Evolutionary conservation across 1,139 yeast species (phyloP), one percentile per base, ranked within the genome.

Genomic region (Candida buenavistaensis): DNA sequence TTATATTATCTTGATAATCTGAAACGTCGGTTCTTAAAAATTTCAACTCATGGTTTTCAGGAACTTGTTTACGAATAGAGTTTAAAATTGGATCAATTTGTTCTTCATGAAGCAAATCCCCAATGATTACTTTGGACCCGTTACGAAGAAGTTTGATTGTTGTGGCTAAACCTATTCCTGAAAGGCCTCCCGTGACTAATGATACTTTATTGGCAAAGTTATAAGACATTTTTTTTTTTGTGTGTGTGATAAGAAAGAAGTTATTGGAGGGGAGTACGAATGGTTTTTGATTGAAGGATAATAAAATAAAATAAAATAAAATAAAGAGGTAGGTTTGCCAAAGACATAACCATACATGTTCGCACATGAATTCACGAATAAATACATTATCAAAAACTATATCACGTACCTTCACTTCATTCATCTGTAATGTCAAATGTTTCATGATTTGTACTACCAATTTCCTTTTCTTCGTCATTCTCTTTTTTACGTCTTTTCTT

Each of bases 1-100:
- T 37, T 10, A 30, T 20, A 26, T 41, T 36, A 10, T 69, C 70
- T n/a, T 71, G 75, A 28, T 74, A 64, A 40, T 75, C 74, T 14
- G 84, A 72, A 29, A 86, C 75, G 28, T 80, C 76, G 8, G 43
- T 39, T 22, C 38, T 37, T 19, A 44, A 27, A 31, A 41, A 43
- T 23, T 38, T 38, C 30, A 44, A 30, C 8, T 34, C 21, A n/a
- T 40, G 41, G 15, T 31, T 41, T 9, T 37, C 34, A 13, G 40
- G 38, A 6, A 36, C 38, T 17, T 36, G 24, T 12, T 26, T 24
- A 22, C 31, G 28, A 16, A 44, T 38, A 11, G 23, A 26, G 25
- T 35, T 36, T 22, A 38, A 19, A 21, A 34, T 33, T 6, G 31
- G 14, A 24, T 42, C 50, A 17, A 39, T 41, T 23, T 41, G 41